These are phyloP conservation scores for Quercus engelmannii DNA, from an alignment of 306 rosid genomes.

Conservation along the genomic window DNA sequence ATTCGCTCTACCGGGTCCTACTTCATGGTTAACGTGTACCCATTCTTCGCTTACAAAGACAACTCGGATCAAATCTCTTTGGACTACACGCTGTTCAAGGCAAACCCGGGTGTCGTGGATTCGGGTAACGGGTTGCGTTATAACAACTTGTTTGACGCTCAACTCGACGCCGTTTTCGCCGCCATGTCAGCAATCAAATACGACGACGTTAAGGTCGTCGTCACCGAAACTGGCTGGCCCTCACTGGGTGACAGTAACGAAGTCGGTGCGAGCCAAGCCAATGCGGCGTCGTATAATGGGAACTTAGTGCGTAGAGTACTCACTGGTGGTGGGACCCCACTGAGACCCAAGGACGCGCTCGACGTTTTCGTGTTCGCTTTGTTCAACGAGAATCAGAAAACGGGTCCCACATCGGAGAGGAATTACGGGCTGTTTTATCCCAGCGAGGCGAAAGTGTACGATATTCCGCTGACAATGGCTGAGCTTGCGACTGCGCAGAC, in stretches of 20 bases:
- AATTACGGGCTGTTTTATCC: conserved; percentile 84
- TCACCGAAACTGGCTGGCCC: conserved; percentile 90
- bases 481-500: not conserved
- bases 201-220: conserved; percentile 46
- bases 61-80: conserved; percentile 51
- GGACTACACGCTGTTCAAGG: conserved; percentile 52
- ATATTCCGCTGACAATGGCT: conserved; percentile 36
- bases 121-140: conserved; percentile 69
- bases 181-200: conserved; percentile 67
- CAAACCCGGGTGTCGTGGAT: conserved; percentile 65
- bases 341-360: conserved; percentile 41
- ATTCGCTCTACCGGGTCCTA: conserved; percentile 51
- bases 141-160: conserved; percentile 57
- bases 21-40: conserved; percentile 76
- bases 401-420: conserved; percentile 78
- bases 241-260: conserved; percentile 66
- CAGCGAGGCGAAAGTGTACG: conserved; percentile 51
- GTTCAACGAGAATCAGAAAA: conserved; percentile 68
- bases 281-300: conserved; percentile 85
- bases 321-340: conserved; percentile 60
- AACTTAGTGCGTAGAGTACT: conserved; percentile 55
- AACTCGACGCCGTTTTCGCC: conserved; percentile 77
- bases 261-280: conserved; percentile 45
- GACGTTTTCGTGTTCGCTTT: conserved; percentile 62
- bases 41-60: conserved; percentile 61